A percentile compares a stretch with the other conserved stretches of the same genome.
Evolutionary conservation across 208 protist genomes (phyloP).

Genomic region (Crithidia fasciculata): DNA sequence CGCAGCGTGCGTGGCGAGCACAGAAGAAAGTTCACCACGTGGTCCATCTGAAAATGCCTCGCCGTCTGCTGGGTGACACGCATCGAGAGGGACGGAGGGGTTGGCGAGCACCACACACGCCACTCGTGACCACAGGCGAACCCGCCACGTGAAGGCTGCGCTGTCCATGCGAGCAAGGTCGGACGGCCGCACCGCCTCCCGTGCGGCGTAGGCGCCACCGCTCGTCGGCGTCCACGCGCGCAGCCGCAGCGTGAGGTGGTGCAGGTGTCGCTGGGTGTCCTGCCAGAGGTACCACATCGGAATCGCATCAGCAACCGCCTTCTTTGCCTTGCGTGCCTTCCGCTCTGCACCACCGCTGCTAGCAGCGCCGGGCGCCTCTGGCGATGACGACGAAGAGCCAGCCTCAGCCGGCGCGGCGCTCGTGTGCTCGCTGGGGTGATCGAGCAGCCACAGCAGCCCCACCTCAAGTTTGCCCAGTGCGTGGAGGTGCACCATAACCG

Average conservation of each 20-base stretch:
- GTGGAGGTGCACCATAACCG: conserved; percentile 40
- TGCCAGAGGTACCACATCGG: conserved; percentile 48
- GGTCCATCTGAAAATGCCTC: neutral
- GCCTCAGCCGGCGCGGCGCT: neutral
- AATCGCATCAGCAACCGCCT: conserved; percentile 4
- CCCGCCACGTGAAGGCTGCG: conserved; percentile 41
- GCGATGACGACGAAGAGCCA: neutral
- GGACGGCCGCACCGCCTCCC: conserved; percentile 28
- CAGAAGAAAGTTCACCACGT: neutral
- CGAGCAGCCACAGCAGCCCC: conserved; percentile 28
- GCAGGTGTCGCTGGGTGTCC: conserved; percentile 36
- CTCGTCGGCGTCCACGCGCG: conserved; percentile 19
- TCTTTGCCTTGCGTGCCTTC: conserved; percentile 13
- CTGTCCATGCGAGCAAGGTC: conserved; percentile 41
- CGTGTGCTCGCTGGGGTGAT: neutral
- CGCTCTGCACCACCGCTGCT: neutral
- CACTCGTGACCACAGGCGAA: conserved; percentile 24
- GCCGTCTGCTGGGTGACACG: neutral
- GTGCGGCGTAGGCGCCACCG: conserved; percentile 24
- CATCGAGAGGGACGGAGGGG: neutral
- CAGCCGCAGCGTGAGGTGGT: conserved; percentile 40
- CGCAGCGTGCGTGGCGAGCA: neutral
- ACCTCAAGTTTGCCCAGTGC: conserved; percentile 10
- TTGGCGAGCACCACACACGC: neutral
- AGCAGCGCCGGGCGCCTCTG: neutral